Base-by-base conservation (phyloP, 441 rosid genomes). In the Pelargonium cotyledonis region DNA sequence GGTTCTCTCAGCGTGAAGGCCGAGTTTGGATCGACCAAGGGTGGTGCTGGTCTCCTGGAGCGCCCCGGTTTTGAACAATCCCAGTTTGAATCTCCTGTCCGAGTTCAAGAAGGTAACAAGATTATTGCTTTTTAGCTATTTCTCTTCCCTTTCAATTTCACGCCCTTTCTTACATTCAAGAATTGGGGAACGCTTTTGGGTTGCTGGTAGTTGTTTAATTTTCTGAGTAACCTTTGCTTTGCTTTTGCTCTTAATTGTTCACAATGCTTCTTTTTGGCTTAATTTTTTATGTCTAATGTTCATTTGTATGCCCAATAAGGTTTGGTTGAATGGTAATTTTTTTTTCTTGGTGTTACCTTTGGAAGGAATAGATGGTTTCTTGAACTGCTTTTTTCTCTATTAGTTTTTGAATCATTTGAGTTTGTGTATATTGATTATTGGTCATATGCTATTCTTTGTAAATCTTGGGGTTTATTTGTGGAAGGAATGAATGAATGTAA, bases 61-160 rank as follows among this genome's bases (percentile, higher is more conserved):
- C 70, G 69, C 58, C 78, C 81, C 23, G 26, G 23, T 46, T 75
- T 69, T 14, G 76, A 75, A 65, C 81, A 66, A 60, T 75, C 81
- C 49, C 72, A 75, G 15, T 72, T 63, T 57, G 78, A 78, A 16
- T 73, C 78, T 65, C 35, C 71, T 26, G 14, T 76, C 10, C 72
- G 75, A 63, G 76, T 67, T 66, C 72, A 71, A n/a, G 65, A 72
- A 78, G 81, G 81, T 72, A 11, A 29, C n/a, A 1, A 53, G 26
- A 21, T 5, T 15, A 23, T 15, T 57, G 16, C 14, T 15, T 21
- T 51, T 55, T 38, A 49, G 5, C 14, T 21, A 2, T 44, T 19
- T 2, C 14, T 12, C 1, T 31, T 14, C 7, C 2, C 15, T 31
- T 12, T 60, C 26, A 8, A 60, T 4, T 26, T 18, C 12, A 19